Conservation (phyloP, 106 monocot genomes). For the Chionographis japonica region DNA sequence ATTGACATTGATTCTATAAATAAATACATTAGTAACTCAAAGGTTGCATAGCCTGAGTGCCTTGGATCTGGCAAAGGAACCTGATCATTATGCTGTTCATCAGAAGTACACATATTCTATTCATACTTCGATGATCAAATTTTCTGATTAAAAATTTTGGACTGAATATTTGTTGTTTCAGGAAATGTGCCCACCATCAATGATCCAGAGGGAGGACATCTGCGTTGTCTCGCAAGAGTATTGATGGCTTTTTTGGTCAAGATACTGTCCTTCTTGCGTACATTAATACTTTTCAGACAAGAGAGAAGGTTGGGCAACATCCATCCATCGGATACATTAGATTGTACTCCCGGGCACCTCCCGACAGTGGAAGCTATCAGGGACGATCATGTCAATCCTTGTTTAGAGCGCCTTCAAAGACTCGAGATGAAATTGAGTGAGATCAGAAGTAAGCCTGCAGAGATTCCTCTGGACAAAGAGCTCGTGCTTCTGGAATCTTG, state of each 20-base stretch:
- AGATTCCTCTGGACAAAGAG: conserved; percentile 83
- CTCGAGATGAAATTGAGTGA: conserved; percentile 57
- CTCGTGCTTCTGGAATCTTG: conserved; percentile 74
- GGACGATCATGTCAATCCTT: conserved; percentile 49
- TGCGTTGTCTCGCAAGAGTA: conserved; percentile 25
- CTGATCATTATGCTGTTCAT: too few species aligned
- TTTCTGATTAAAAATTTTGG: not conserved
- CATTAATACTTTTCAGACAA: conserved; percentile 11
- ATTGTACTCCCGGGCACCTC: conserved; percentile 4
- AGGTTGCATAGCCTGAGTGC: too few species aligned
- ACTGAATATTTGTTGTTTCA: conserved; percentile 11
- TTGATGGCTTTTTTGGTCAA: conserved; percentile 45
- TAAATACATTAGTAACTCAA: too few species aligned
- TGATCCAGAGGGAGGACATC: conserved; percentile 13
- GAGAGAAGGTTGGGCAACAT: conserved; percentile 18
- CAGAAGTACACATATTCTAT: too few species aligned
- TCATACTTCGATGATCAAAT: too few species aligned
- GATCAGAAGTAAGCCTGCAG: conserved; percentile 48
- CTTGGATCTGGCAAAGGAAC: too few species aligned
- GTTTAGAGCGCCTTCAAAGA: conserved; percentile 66
- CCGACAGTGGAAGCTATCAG: conserved; percentile 14
- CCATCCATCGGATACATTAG: conserved; percentile 17
- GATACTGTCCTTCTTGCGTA: conserved; percentile 40
- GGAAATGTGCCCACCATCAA: conserved; percentile 18
- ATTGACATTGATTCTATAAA: too few species aligned